Evolutionary conservation across 169 alveolate species (phyloP).

Genomic region (Theileria parva): DNA sequence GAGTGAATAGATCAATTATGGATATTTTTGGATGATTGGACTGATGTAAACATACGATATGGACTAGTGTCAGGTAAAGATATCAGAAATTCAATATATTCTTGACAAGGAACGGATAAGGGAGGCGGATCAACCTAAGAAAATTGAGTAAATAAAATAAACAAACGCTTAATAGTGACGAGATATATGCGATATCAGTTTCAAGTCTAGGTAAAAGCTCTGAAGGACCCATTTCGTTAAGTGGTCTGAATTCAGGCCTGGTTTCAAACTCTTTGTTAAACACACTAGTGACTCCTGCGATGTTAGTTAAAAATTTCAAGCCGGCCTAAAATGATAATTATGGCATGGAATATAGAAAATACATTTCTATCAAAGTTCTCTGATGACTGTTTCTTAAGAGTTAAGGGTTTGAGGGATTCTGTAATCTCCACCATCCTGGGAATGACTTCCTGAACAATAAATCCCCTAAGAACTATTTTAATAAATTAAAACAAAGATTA

Average conservation of each 20-base stretch:
- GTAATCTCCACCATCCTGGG: constrained; percentile 51
- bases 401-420: constrained; percentile 19
- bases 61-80: constrained; percentile 22
- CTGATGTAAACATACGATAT: constrained; percentile 21
- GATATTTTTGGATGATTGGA: too few relatives aligned
- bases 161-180: constrained; percentile 32
- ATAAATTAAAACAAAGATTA: background rate
- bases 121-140: constrained; percentile 32
- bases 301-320: constrained; percentile 38
- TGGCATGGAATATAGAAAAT: background rate
- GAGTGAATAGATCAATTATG: too few relatives aligned
- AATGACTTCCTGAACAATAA: constrained; percentile 65
- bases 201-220: constrained; percentile 42
- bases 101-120: constrained; percentile 26
- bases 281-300: constrained; percentile 39
- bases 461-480: constrained; percentile 21
- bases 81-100: constrained; percentile 35
- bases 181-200: constrained; percentile 42
- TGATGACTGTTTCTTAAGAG: constrained; percentile 36
- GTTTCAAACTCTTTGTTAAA: constrained; percentile 36
- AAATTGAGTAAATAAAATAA: background rate
- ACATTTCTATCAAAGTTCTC: constrained; percentile 60
- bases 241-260: constrained; percentile 6
- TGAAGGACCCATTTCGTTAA: constrained; percentile 57
- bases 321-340: constrained; percentile 39